Evolutionary conservation across 83 land plant genomes (phyloP).

Genomic region (Diphasiastrum complanatum): DNA sequence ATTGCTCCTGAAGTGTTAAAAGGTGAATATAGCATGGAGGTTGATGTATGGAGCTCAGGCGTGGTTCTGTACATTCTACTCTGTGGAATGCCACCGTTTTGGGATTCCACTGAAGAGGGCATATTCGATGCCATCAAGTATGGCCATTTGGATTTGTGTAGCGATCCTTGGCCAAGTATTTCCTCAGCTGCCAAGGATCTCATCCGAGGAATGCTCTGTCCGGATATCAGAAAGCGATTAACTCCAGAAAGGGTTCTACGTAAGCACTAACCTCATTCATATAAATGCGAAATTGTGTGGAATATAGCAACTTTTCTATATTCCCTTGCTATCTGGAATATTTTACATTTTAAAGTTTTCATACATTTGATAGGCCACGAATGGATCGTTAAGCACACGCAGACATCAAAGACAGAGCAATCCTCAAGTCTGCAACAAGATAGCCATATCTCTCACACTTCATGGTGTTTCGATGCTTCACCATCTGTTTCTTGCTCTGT

Average conservation of each 20-base stretch:
- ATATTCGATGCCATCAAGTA: conserved; percentile 46
- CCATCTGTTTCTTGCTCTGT: no score
- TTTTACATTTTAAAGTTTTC: no score
- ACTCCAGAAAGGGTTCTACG: conserved; percentile 58
- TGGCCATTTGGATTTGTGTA: conserved; percentile 49
- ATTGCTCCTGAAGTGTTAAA: conserved; percentile 58
- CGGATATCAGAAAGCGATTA: conserved; percentile 39
- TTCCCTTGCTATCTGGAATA: no score
- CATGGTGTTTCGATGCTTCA: no score
- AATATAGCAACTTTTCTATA: no score
- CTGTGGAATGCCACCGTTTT: conserved; percentile 51
- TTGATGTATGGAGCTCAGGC: conserved; percentile 79
- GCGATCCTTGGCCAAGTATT: conserved; percentile 28
- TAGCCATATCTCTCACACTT: no score
- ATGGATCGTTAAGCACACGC: no score
- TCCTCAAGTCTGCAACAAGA: no score
- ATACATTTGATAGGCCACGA: no score
- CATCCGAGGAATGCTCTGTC: conserved; percentile 48
- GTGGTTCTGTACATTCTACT: conserved; percentile 60
- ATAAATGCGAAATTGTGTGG: no score
- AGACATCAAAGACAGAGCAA: no score
- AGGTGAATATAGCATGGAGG: conserved; percentile 55
- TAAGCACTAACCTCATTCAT: no score
- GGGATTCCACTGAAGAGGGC: conserved; percentile 47
- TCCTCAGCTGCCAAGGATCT: conserved; percentile 50